phyloP scores from a whole-genome alignment of 352 stramenopile genomes.

The Saprolegnia diclina region DNA sequence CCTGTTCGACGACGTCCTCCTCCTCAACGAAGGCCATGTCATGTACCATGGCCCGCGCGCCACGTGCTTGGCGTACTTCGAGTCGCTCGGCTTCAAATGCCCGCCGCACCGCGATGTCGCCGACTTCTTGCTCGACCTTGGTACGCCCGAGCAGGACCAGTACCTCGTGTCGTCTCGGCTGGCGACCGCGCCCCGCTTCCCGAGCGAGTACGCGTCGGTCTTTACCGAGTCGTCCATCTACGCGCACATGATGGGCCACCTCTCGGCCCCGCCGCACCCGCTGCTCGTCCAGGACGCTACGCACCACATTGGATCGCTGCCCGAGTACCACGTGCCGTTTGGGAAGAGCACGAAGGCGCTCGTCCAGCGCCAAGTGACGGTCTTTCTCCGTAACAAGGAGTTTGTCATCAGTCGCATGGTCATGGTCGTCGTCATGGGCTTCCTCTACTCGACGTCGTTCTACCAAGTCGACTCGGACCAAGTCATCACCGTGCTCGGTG shows the following conservation, averaged over 20 bases:
- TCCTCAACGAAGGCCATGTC: constrained; percentile 83
- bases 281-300: constrained; percentile 30
- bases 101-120: constrained; percentile 39
- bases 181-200: constrained; percentile 27
- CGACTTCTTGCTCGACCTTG: constrained; percentile 47
- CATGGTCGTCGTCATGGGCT: constrained; percentile 35
- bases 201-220: constrained; percentile 42
- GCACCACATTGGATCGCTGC: constrained; percentile 35
- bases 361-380: constrained; percentile 35
- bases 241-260: constrained; percentile 36
- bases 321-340: constrained; percentile 38
- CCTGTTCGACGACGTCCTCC: constrained; percentile 90
- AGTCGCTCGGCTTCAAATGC: constrained; percentile 52
- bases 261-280: constrained; percentile 21
- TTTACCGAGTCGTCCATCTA: constrained; percentile 41
- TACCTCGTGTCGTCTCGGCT: constrained; percentile 30
- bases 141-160: constrained; percentile 36
- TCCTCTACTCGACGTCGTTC: constrained; percentile 42
- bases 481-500: constrained; percentile 42
- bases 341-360: constrained; percentile 23
- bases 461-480: constrained; percentile 38
- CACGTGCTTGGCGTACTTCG: constrained; percentile 73
- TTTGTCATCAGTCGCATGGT: constrained; percentile 37
- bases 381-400: constrained; percentile 37
- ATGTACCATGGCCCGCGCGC: constrained; percentile 77